Percentiles rank a stretch among this genome's conserved stretches.
Conservation (phyloP, 306 rosid species). For the Canavalia gladiata region DNA sequence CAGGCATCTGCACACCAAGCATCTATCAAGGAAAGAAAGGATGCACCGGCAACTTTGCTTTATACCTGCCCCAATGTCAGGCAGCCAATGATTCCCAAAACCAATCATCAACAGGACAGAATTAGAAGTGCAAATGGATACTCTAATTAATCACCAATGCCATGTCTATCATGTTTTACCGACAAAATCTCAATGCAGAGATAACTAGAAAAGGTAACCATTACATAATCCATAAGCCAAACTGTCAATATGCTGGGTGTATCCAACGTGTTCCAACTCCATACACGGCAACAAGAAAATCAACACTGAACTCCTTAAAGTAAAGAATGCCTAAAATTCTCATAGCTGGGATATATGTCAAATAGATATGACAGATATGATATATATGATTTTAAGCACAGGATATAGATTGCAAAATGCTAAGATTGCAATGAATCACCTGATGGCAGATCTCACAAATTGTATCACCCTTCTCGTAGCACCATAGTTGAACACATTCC, state of each 20-base stretch:
- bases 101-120: neutral
- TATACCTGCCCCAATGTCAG: neutral
- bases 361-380: neutral
- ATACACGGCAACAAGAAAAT: constrained; percentile 22
- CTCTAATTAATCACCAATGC: neutral
- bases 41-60: neutral
- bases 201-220: neutral
- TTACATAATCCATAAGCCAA: neutral
- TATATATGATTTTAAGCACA: neutral
- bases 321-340: constrained; percentile 3
- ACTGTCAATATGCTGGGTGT: constrained; percentile 1
- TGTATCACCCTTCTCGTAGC: constrained; percentile 75
- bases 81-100: neutral
- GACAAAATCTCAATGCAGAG: neutral
- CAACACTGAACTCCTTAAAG: neutral
- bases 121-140: neutral
- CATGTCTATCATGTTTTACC: neutral
- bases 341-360: neutral
- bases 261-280: neutral
- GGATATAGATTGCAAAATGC: neutral
- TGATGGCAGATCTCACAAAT: constrained; percentile 76
- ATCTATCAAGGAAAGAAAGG: neutral
- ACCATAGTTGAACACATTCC: constrained; percentile 75
- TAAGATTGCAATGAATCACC: constrained; percentile 49
- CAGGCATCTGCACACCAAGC: neutral